Evolutionary conservation across 2,329 filamentous ascomycete genomes (phyloP).

Genomic region (Aspergillus arachidicola): DNA sequence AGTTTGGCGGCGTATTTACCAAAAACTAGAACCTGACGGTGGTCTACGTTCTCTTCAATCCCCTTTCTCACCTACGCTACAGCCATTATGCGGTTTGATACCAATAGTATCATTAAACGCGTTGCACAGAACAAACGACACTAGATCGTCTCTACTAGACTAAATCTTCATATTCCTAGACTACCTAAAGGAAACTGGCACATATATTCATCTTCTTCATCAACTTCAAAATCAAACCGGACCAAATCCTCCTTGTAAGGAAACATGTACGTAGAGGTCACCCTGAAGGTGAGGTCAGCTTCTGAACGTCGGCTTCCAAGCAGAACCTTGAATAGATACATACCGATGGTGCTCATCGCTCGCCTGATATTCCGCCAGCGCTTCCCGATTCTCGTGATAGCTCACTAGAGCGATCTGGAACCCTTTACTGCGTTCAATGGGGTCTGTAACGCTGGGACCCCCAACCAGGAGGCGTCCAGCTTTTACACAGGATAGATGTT

Average conservation of each 20-base stretch:
- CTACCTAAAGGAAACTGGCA: conserved; percentile 13
- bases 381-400: conserved; percentile 51
- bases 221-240: conserved; percentile 57
- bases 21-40: not conserved
- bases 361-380: conserved; percentile 55
- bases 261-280: conserved; percentile 55
- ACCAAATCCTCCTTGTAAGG: conserved; percentile 57
- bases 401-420: conserved; percentile 56
- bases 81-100: not conserved
- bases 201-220: conserved; percentile 37
- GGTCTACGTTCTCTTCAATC: not conserved
- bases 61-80: not conserved
- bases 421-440: conserved; percentile 56
- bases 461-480: conserved; percentile 54
- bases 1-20: not conserved
- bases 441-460: conserved; percentile 56
- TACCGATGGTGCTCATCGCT: conserved; percentile 56
- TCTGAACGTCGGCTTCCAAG: not conserved
- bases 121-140: not conserved
- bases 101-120: not conserved
- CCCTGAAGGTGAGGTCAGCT: conserved; percentile 36
- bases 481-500: conserved; percentile 52
- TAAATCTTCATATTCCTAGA: not conserved
- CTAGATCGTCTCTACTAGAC: not conserved
- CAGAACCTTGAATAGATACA: not conserved